These are phyloP conservation scores for Coemansia sp. DNA, from an alignment of 192 early-diverging fungal species.

Conservation along the genomic window DNA sequence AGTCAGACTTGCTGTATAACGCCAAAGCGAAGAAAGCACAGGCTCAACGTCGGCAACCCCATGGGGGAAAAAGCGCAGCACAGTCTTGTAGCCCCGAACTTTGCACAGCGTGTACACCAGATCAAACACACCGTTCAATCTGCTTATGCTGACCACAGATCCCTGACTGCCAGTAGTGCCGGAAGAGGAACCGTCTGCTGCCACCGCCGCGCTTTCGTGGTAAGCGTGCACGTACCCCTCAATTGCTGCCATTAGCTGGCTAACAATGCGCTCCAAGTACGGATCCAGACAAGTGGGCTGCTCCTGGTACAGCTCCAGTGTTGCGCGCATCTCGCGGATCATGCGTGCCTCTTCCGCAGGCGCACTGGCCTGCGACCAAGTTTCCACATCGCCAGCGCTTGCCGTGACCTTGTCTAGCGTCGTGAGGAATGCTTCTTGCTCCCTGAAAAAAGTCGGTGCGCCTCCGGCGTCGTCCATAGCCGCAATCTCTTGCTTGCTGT, in stretches of 20 bases:
- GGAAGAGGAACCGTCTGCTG: background rate
- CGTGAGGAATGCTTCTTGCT: conserved; percentile 25
- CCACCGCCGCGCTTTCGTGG: conserved; percentile 5
- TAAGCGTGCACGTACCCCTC: conserved; percentile 26
- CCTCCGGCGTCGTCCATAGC: conserved; percentile 19
- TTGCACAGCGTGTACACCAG: conserved; percentile 74
- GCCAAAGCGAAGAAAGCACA: conserved; percentile 64
- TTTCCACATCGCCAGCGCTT: conserved; percentile 9
- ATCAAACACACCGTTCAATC: conserved; percentile 30
- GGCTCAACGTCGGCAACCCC: conserved; percentile 87
- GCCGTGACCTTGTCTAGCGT: conserved; percentile 8
- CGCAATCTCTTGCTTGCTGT: conserved; percentile 5
- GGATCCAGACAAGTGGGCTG: conserved; percentile 47
- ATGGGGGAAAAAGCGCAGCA: conserved; percentile 89
- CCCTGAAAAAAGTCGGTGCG: conserved; percentile 40
- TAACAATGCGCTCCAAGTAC: conserved; percentile 37
- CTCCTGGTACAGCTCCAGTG: conserved; percentile 41
- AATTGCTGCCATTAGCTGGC: conserved; percentile 17
- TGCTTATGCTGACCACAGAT: conserved; percentile 2
- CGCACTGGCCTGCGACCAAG: conserved; percentile 3
- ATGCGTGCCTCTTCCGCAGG: conserved; percentile 13
- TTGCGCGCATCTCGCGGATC: conserved; percentile 18
- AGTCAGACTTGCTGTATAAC: conserved; percentile 1
- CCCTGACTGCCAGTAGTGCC: background rate
- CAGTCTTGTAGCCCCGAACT: conserved; percentile 84